Base-by-base conservation (phyloP, 148 eudicot genomes). In the Fagopyrum tataricum region DNA sequence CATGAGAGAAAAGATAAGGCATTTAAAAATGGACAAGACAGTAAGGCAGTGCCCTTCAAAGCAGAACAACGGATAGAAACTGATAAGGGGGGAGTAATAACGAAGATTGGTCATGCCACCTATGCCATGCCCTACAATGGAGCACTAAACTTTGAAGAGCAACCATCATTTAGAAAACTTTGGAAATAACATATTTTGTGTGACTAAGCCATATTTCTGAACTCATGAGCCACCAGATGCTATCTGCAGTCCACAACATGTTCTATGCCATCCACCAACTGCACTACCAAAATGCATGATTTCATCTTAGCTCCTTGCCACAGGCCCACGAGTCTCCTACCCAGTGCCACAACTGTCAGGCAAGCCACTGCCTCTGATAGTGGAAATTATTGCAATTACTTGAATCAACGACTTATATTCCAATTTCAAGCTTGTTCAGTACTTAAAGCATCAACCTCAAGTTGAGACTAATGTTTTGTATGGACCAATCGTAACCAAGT, bases 291-390 rank as follows among this genome's bases (percentile, higher is more conserved):
- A 31, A 12, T 26, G 37, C 40, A 24, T 12, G 1, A 61, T 24
- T 61, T 61, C 67, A 15, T 61, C 39, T 61, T 61, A 10, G 67
- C 40, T 61, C 40, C 67, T 61, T 61, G 40, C 14, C 67, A 61
- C 13, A 61, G 18, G 20, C 1, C 14, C 67, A 61, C 13, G 26
- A 52, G 58, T 13, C 58, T 52, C 23, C 20, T 52, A n/a, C 6
- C 20, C 58, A 52, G 58, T 52, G 58, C 17, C 21, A 52, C 24
- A 52, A 5, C 58, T 21, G 9, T 52, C 21, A 52, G 24, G 64
- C 31, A 56, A 23, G 64, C 37, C 41, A 61, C 37, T 24, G 41
- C 40, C 39, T 24, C 67, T 24, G 7, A 26, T 61, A 24, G 37
- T 23, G 40, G 39, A 61, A 40, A 61, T 61, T 13, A 61, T 26